Percentiles rank a stretch among this genome's conserved stretches.
Conservation (phyloP, 148 eudicot species). For the Fagopyrum tataricum region DNA sequence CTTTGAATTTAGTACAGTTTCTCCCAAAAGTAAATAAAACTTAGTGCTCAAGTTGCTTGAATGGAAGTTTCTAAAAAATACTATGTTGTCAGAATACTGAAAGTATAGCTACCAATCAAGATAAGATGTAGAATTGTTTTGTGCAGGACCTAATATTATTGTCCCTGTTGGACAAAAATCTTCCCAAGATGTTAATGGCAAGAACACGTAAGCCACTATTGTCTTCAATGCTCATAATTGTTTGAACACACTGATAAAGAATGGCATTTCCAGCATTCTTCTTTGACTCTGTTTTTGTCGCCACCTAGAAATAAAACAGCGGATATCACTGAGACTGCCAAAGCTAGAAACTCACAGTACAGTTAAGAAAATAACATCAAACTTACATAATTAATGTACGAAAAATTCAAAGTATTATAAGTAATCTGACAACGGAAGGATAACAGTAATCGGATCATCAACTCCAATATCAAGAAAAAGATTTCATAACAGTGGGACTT, state of each 20-base stretch:
- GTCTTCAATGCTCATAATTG: conserved; percentile 94
- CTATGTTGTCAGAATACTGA: not conserved
- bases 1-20: not conserved
- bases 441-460: not conserved
- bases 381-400: not conserved
- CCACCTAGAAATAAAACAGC: conserved; percentile 52
- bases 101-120: not conserved
- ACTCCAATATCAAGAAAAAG: not conserved
- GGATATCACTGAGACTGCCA: not conserved
- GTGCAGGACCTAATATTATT: conserved; percentile 77
- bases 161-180: conserved; percentile 93
- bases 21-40: not conserved
- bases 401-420: not conserved
- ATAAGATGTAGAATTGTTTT: not conserved
- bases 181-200: conserved; percentile 94
- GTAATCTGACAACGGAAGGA: conserved; percentile 3
- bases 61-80: not conserved
- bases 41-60: not conserved
- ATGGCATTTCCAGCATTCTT: conserved; percentile 99
- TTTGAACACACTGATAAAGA: conserved; percentile 94
- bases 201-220: conserved; percentile 94
- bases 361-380: not conserved
- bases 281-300: conserved; percentile 95
- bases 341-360: not conserved
- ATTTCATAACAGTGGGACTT: not conserved